Base-by-base conservation (phyloP, 768 basidiomycete species). In the Pisolithus marmoratus region DNA sequence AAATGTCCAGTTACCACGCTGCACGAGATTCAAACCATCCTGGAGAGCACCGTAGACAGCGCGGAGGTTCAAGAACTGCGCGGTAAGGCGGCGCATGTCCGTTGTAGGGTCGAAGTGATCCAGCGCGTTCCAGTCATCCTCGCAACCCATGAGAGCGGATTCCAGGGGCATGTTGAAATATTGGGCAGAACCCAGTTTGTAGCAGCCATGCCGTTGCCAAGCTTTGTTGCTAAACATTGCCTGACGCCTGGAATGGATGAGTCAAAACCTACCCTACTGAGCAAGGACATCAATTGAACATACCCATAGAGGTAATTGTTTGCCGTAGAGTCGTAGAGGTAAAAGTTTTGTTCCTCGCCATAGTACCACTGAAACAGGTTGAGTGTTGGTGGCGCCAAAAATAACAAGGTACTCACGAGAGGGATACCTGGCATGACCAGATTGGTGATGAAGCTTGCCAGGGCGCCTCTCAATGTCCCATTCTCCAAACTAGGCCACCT, bases 191-290 rank as follows among this genome's bases (percentile, higher is more conserved):
- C 94, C 94, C 31, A 95, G 81, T 42, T 75, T 77, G 66, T 96
- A 96, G 68, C 94, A 96, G 5, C 93, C 93, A 63, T 96, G 94
- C 31, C 87, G 82, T 63, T 92, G 87, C 94, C 94, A 96, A 4
- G 93, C 93, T 46, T 72, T 80, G 66, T 77, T 88, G 53, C 80
- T 76, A 47, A 85, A 77, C 94, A 96, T 96, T 15, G 92, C 82
- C 71, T 96, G 94, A 73, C 94, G 94, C 40, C 93, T 91, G 58
- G 41, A 54, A 38, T 36, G 38, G 15, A 27, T 50, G 8, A n/a
- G 45, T 50, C 19, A 55, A 45, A 4, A 52, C 17, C 20, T 47
- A 4, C 52, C 17, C 20, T 47, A 42, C 37, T 19, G 46, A 42
- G 42, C 51, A 14, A 48, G 46, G 38, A 19, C 19, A 26, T 26